phyloP scores from a whole-genome alignment of 192 early-diverging fungal genomes.

The Linnemannia elongata region DNA sequence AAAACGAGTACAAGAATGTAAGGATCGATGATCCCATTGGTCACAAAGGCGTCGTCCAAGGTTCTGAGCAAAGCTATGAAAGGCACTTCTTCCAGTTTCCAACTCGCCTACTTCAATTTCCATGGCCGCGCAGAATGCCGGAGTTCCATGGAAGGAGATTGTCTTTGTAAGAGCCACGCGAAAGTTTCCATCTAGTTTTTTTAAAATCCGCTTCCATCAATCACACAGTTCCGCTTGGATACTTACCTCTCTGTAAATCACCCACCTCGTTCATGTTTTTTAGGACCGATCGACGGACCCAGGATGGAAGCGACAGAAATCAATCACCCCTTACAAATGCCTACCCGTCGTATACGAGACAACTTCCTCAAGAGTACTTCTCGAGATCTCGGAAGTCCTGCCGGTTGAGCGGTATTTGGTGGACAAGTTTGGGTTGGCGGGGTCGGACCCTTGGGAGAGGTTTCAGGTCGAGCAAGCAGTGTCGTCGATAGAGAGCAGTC shows the following conservation, averaged over 20 bases:
- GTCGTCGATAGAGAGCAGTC: slow-evolving; percentile 40
- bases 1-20: neutral
- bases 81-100: slow-evolving; percentile 12
- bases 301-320: neutral
- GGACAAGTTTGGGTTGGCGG: slow-evolving; percentile 33
- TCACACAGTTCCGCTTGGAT: neutral
- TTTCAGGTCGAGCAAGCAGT: neutral
- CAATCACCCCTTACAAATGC: slow-evolving; percentile 2
- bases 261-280: neutral
- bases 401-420: slow-evolving; percentile 52
- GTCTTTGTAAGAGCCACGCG: slow-evolving; percentile 20
- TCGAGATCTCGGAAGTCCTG: slow-evolving; percentile 36
- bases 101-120: slow-evolving; percentile 33
- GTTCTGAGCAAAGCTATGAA: neutral
- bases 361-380: slow-evolving; percentile 11
- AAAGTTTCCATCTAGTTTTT: neutral
- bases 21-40: neutral
- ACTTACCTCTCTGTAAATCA: neutral
- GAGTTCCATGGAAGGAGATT: slow-evolving; percentile 23
- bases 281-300: neutral
- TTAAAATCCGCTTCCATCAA: neutral
- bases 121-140: slow-evolving; percentile 33
- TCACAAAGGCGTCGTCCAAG: slow-evolving; percentile 3
- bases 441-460: slow-evolving; percentile 18
- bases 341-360: slow-evolving; percentile 37